Evolutionary conservation across 768 basidiomycete species (phyloP).

Genomic region (Tylopilus sp.): DNA sequence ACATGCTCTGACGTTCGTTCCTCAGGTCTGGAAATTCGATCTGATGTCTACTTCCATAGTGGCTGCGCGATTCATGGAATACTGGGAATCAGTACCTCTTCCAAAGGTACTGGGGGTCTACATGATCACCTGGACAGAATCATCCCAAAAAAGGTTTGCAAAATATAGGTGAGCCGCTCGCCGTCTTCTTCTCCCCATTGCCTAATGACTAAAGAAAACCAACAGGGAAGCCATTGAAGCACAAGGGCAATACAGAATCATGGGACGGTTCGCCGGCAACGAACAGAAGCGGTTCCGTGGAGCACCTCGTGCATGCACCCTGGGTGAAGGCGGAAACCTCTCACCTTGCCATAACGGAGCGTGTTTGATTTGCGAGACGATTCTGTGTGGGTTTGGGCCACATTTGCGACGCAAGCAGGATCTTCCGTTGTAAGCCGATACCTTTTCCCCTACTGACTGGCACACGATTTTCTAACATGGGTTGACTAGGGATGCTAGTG

Average conservation of each 20-base stretch:
- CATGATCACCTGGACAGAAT: constrained; percentile 22
- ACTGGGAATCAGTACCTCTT: constrained; percentile 4
- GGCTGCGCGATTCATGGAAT: background rate
- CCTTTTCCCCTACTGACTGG: background rate
- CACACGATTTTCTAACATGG: constrained; percentile 8
- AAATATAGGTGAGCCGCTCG: constrained; percentile 12
- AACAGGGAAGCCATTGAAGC: constrained; percentile 17
- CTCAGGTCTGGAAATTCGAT: background rate
- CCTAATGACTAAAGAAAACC: background rate
- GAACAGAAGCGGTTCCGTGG: constrained; percentile 26
- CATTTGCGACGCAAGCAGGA: constrained; percentile 18
- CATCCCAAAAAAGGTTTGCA: constrained; percentile 8
- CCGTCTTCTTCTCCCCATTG: background rate
- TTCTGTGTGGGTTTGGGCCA: constrained; percentile 19
- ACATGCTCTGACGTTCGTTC: background rate
- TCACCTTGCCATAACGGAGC: constrained; percentile 6
- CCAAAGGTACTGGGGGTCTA: constrained; percentile 18
- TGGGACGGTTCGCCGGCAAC: constrained; percentile 10
- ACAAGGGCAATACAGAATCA: constrained; percentile 3
- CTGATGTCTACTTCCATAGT: constrained; percentile 9
- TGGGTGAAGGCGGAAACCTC: constrained; percentile 22
- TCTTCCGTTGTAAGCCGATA: constrained; percentile 13
- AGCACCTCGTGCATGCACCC: constrained; percentile 18
- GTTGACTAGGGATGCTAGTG: constrained; percentile 6
- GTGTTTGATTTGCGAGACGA: constrained; percentile 22